Evolutionary conservation across 371 early-diverging fungal genomes (phyloP).

Genomic region (Nematocida sp.): DNA sequence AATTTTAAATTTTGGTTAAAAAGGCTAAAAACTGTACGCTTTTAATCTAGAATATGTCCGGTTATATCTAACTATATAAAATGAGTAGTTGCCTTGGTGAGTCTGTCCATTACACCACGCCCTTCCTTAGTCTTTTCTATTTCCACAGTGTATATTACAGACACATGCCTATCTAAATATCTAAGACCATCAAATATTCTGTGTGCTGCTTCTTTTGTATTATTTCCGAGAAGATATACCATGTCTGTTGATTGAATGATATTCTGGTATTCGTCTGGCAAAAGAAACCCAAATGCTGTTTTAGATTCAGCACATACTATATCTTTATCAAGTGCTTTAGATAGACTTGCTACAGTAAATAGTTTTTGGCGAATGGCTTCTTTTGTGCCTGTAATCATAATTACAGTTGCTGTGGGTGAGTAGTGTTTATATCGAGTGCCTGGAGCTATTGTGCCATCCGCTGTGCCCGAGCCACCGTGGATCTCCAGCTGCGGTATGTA

Average conservation of each 20-base stretch:
- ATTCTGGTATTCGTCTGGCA: constrained; percentile 4
- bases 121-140: constrained; percentile 78
- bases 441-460: constrained; percentile 77
- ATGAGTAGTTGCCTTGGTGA: constrained; percentile 79
- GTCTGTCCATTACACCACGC: constrained; percentile 91
- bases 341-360: not conserved
- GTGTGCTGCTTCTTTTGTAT: constrained; percentile 73
- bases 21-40: no score
- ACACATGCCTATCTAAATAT: constrained; percentile 76
- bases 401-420: constrained; percentile 73
- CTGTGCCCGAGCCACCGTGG: constrained; percentile 4
- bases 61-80: constrained; percentile 15
- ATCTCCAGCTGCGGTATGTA: constrained; percentile 15
- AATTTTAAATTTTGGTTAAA: not conserved
- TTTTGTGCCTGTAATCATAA: constrained; percentile 54
- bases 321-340: not conserved
- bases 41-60: no score
- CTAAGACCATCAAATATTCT: constrained; percentile 79
- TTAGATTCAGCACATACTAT: not conserved
- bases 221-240: constrained; percentile 61
- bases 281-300: constrained; percentile 14
- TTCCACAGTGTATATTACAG: constrained; percentile 78
- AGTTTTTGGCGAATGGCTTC: constrained; percentile 14
- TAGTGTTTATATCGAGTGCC: constrained; percentile 99
- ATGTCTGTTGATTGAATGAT: not conserved